phyloP scores from a whole-genome alignment of 495 filamentous ascomycete species.

The Talaromyces stipitatus region DNA sequence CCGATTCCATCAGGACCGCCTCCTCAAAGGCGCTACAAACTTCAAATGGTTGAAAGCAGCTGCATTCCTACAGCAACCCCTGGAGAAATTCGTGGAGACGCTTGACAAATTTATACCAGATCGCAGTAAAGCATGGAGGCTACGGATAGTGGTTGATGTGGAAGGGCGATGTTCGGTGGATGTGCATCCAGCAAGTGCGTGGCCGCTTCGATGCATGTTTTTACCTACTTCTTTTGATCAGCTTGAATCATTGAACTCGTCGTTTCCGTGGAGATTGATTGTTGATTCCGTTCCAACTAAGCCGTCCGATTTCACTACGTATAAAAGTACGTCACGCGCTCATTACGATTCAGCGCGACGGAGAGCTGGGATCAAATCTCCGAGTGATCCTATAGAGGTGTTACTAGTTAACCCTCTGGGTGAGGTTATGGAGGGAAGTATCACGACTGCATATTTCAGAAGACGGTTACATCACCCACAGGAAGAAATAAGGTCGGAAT shows the following conservation, averaged over 20 bases:
- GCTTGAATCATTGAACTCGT: not conserved
- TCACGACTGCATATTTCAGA: slow-evolving; percentile 75
- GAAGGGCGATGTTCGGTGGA: slow-evolving; percentile 45
- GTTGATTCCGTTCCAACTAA: slow-evolving; percentile 45
- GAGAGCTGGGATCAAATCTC: slow-evolving; percentile 44
- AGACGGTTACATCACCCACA: slow-evolving; percentile 20
- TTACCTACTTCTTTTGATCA: slow-evolving; percentile 24
- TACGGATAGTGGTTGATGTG: slow-evolving; percentile 46
- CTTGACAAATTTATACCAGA: slow-evolving; percentile 31
- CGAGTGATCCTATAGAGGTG: slow-evolving; percentile 55
- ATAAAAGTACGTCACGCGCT: slow-evolving; percentile 64
- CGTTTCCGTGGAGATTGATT: slow-evolving; percentile 36
- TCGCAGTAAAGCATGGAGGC: slow-evolving; percentile 31
- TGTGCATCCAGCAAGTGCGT: slow-evolving; percentile 36
- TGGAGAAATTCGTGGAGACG: slow-evolving; percentile 16
- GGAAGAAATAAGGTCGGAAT: slow-evolving; percentile 9
- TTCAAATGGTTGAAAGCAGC: slow-evolving; percentile 51
- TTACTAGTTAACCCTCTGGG: slow-evolving; percentile 59
- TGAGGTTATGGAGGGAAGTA: slow-evolving; percentile 80
- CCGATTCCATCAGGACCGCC: slow-evolving; percentile 71
- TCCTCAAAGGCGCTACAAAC: slow-evolving; percentile 62
- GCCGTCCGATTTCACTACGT: slow-evolving; percentile 59
- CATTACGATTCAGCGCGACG: slow-evolving; percentile 58
- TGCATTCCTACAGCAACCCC: slow-evolving; percentile 23
- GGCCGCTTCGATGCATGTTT: slow-evolving; percentile 46